These are phyloP conservation scores for Aspergillus fischeri DNA, from an alignment of 2,329 filamentous ascomycete genomes.

Conservation along the genomic window DNA sequence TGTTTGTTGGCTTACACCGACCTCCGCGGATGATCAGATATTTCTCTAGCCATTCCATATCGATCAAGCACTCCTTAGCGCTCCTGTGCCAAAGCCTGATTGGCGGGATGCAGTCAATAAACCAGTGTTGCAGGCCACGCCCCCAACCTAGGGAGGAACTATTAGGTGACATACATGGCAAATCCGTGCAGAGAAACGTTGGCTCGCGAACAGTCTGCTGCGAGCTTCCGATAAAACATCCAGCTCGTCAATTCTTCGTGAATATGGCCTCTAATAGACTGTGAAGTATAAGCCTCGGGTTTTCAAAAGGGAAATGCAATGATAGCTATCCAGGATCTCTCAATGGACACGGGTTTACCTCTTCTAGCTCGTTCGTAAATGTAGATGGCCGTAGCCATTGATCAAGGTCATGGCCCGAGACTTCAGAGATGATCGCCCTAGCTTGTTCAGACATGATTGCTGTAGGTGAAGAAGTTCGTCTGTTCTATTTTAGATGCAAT, in stretches of 20 bases:
- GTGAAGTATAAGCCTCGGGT: not conserved
- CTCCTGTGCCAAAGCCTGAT: conserved; percentile 18
- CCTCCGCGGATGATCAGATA: conserved; percentile 22
- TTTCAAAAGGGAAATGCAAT: not conserved
- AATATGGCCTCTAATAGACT: conserved; percentile 22
- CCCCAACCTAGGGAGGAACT: not conserved
- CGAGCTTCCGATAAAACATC: conserved; percentile 23
- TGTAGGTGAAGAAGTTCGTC: not conserved
- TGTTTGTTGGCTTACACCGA: conserved; percentile 18
- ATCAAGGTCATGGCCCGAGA: conserved; percentile 2
- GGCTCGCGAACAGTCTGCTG: conserved; percentile 16
- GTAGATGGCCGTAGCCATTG: conserved; percentile 1
- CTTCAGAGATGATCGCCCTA: not conserved
- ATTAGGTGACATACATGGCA: conserved; percentile 12
- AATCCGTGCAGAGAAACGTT: conserved; percentile 22
- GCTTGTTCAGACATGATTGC: not conserved
- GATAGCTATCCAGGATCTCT: not conserved
- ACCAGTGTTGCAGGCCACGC: not conserved
- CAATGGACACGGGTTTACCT: not conserved
- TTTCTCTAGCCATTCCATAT: conserved; percentile 21
- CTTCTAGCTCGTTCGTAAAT: conserved; percentile 3
- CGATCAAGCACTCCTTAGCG: conserved; percentile 17
- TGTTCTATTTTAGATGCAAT: not conserved
- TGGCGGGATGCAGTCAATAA: not conserved
- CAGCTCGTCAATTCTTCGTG: conserved; percentile 18